These are phyloP conservation scores for Pyrenophora seminiperda DNA, from an alignment of 2,329 filamentous ascomycete species.

Conservation along the genomic window DNA sequence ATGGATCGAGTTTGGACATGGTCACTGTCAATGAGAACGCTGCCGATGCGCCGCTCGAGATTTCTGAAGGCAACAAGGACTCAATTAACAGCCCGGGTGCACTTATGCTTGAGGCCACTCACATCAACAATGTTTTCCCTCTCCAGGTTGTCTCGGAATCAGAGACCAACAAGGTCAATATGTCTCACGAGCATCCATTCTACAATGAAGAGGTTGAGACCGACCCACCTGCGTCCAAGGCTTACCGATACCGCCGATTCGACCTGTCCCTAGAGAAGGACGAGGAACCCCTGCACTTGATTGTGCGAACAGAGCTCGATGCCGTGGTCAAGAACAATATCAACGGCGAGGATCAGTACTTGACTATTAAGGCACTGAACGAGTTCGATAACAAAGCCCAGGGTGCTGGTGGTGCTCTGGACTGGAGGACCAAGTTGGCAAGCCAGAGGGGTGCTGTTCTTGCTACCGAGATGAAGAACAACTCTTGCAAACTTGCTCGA, in stretches of 20 bases:
- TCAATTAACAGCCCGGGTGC: slow-evolving; percentile 90
- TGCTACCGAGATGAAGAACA: slow-evolving; percentile 99
- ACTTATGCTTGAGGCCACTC: slow-evolving; percentile 94
- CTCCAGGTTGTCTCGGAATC: slow-evolving; percentile 92
- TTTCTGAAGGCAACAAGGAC: slow-evolving; percentile 91
- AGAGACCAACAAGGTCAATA: slow-evolving; percentile 76
- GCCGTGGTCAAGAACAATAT: slow-evolving; percentile 94
- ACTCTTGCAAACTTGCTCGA: slow-evolving; percentile 95
- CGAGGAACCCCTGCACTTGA: slow-evolving; percentile 88
- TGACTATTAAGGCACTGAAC: slow-evolving; percentile 95
- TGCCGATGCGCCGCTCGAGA: slow-evolving; percentile 88
- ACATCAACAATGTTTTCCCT: slow-evolving; percentile 99
- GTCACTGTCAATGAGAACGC: slow-evolving; percentile 99
- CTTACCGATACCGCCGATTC: slow-evolving; percentile 97
- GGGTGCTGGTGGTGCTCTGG: slow-evolving; percentile 89
- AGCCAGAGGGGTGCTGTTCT: slow-evolving; percentile 96
- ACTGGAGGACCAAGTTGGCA: slow-evolving; percentile 95
- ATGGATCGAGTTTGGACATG: slow-evolving; percentile 92
- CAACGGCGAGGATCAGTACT: slow-evolving; percentile 85
- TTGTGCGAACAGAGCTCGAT: slow-evolving; percentile 94
- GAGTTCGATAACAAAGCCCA: slow-evolving; percentile 99
- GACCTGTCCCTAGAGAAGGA: slow-evolving; percentile 89
- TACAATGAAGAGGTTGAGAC: slow-evolving; percentile 93
- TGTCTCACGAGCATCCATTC: slow-evolving; percentile 92
- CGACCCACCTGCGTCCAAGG: slow-evolving; percentile 92